Evolutionary conservation across 257 asterid genomes (phyloP).

Genomic region (Marsdenia floribunda): DNA sequence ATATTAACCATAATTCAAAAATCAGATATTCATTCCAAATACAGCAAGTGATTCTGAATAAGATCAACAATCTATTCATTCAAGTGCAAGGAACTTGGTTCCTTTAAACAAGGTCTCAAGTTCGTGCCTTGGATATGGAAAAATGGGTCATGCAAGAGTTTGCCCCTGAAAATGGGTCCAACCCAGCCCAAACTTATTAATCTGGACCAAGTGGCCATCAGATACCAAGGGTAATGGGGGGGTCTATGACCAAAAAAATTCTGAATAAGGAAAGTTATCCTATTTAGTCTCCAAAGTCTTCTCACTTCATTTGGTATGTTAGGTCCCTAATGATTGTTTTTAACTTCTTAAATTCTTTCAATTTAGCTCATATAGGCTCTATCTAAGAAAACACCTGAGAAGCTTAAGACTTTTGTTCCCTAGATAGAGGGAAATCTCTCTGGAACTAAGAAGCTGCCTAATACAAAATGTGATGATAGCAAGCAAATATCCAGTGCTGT

Average conservation of each 20-base stretch:
- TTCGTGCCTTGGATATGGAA: too few relatives aligned
- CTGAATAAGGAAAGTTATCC: neutral
- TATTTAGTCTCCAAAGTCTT: too few relatives aligned
- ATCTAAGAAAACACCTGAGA: neutral
- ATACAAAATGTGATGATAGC: neutral
- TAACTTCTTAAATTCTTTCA: neutral
- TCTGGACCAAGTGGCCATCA: too few relatives aligned
- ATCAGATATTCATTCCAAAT: neutral
- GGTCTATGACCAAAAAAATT: neutral
- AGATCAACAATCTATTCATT: too few relatives aligned
- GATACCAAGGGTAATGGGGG: too few relatives aligned
- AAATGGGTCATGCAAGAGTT: too few relatives aligned
- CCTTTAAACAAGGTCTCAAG: too few relatives aligned
- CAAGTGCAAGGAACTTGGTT: too few relatives aligned
- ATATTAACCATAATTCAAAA: neutral
- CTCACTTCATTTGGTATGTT: too few relatives aligned
- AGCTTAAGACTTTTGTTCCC: neutral
- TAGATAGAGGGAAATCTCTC: neutral
- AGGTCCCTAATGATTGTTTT: too few relatives aligned
- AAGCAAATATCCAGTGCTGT: neutral
- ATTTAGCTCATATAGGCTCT: neutral
- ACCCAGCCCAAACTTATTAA: too few relatives aligned
- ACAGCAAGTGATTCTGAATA: neutral
- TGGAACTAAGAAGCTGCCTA: neutral
- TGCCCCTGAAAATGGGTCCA: too few relatives aligned